phyloP scores from a whole-genome alignment of 176 grass and related monocot genomes.

The Eragrostis curvula region DNA sequence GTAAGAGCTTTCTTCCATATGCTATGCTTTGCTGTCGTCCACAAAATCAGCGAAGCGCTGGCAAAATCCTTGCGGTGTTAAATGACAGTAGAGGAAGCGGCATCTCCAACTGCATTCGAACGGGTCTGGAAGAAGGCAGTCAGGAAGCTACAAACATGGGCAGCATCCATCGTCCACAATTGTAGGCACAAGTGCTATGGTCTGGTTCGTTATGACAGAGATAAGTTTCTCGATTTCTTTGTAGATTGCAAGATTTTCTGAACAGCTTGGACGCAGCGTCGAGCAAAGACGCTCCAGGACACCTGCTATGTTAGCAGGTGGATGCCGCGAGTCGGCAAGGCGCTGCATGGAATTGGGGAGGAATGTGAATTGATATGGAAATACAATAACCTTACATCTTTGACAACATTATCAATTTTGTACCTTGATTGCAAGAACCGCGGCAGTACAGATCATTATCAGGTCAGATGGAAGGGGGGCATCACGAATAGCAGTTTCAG shows the following conservation, averaged over 20 bases:
- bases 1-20: background rate
- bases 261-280: slow-evolving; percentile 50
- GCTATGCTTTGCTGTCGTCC: slow-evolving; percentile 2
- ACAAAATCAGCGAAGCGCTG: background rate
- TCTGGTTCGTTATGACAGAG: slow-evolving; percentile 57
- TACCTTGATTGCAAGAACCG: slow-evolving; percentile 54
- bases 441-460: slow-evolving; percentile 44
- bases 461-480: slow-evolving; percentile 36
- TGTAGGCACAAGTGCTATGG: slow-evolving; percentile 55
- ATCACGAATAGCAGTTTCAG: background rate
- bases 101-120: background rate
- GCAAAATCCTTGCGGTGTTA: too few relatives aligned
- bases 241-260: slow-evolving; percentile 51
- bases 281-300: slow-evolving; percentile 47
- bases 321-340: slow-evolving; percentile 34
- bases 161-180: too few relatives aligned
- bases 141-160: background rate
- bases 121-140: background rate
- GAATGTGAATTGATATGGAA: background rate
- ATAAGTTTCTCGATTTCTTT: slow-evolving; percentile 65
- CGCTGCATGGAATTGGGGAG: slow-evolving; percentile 26
- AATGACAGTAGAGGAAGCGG: background rate
- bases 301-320: slow-evolving; percentile 51
- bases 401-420: background rate
- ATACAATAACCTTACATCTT: background rate